These are phyloP conservation scores for Zygosaccharomyces kombuchaensis DNA, from an alignment of 805 yeast species.

Conservation along the genomic window DNA sequence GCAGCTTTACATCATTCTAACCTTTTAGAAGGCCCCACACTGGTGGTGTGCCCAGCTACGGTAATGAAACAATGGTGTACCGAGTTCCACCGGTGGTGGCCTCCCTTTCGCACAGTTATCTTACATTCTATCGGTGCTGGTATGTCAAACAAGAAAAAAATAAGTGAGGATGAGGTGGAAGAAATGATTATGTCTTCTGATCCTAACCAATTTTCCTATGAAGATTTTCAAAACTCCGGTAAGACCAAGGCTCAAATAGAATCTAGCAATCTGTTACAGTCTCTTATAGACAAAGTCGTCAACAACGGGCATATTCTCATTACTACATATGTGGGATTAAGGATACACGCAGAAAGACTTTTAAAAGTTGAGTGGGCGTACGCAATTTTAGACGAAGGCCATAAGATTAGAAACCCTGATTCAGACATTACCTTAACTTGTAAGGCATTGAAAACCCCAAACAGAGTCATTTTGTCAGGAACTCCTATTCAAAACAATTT, in stretches of 20 bases:
- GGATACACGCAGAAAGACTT: slow-evolving; percentile 58
- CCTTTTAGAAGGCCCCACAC: slow-evolving; percentile 65
- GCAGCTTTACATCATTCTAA: slow-evolving; percentile 88
- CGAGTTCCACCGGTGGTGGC: slow-evolving; percentile 98
- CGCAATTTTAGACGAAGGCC: slow-evolving; percentile 92
- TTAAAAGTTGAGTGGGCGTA: slow-evolving; percentile 82
- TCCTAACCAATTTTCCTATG: slow-evolving; percentile 42
- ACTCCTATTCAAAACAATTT: slow-evolving; percentile 95
- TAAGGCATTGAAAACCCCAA: slow-evolving; percentile 78
- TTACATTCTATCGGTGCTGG: slow-evolving; percentile 92
- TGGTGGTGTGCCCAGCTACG: slow-evolving; percentile 94
- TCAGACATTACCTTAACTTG: slow-evolving; percentile 80
- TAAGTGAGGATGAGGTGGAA: slow-evolving; percentile 51
- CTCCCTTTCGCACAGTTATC: slow-evolving; percentile 80
- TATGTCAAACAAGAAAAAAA: slow-evolving; percentile 42
- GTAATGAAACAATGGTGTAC: slow-evolving; percentile 96
- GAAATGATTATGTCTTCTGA: slow-evolving; percentile 38
- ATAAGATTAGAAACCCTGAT: slow-evolving; percentile 92
- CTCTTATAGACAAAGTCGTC: slow-evolving; percentile 49
- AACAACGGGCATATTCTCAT: slow-evolving; percentile 75
- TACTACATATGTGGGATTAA: slow-evolving; percentile 86
- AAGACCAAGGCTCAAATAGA: slow-evolving; percentile 30
- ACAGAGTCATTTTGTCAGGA: slow-evolving; percentile 85
- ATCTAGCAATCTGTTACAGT: slow-evolving; percentile 26
- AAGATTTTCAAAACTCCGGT: slow-evolving; percentile 32